These are phyloP conservation scores for Lophiostoma macrostomum DNA, from an alignment of 495 filamentous ascomycete genomes.

Conservation along the genomic window DNA sequence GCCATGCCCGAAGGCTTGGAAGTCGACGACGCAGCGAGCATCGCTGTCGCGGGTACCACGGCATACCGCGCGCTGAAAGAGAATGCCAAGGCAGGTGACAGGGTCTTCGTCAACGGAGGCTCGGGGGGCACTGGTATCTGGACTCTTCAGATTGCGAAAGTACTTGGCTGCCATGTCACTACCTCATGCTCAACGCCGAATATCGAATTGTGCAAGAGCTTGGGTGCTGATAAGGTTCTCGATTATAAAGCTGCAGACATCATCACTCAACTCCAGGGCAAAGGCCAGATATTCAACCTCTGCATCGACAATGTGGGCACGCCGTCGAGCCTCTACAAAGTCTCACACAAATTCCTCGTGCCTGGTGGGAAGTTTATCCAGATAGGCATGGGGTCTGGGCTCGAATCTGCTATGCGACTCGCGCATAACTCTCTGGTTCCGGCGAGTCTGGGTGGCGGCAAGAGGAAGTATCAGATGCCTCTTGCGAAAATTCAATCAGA, in stretches of 20 bases:
- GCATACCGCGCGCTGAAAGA: constrained; percentile 35
- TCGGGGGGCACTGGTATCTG: constrained; percentile 38
- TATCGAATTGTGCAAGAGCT: constrained; percentile 43
- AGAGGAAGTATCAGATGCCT: constrained; percentile 52
- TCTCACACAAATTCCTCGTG: constrained; percentile 54
- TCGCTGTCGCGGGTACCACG: constrained; percentile 35
- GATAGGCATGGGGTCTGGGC: constrained; percentile 37
- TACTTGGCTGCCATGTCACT: constrained; percentile 36
- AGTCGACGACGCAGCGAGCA: constrained; percentile 31
- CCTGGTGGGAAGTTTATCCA: constrained; percentile 55
- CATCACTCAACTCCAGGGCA: constrained; percentile 45
- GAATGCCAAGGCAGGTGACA: constrained; percentile 34
- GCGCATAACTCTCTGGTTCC: constrained; percentile 48
- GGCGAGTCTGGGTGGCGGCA: constrained; percentile 61
- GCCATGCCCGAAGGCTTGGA: constrained; percentile 32
- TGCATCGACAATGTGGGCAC: constrained; percentile 61
- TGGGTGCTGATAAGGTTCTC: constrained; percentile 67
- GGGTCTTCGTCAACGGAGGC: constrained; percentile 43
- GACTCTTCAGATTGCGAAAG: constrained; percentile 40
- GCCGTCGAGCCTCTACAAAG: constrained; percentile 52
- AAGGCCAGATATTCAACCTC: constrained; percentile 54
- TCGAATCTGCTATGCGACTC: constrained; percentile 25
- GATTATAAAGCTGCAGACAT: constrained; percentile 63
- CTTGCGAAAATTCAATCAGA: constrained; percentile 43
- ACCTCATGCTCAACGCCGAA: constrained; percentile 37